Percentiles rank a stretch among this genome's conserved stretches.
Conservation (phyloP, 2,329 filamentous ascomycete genomes). For the Arachnopeziza araneosa region DNA sequence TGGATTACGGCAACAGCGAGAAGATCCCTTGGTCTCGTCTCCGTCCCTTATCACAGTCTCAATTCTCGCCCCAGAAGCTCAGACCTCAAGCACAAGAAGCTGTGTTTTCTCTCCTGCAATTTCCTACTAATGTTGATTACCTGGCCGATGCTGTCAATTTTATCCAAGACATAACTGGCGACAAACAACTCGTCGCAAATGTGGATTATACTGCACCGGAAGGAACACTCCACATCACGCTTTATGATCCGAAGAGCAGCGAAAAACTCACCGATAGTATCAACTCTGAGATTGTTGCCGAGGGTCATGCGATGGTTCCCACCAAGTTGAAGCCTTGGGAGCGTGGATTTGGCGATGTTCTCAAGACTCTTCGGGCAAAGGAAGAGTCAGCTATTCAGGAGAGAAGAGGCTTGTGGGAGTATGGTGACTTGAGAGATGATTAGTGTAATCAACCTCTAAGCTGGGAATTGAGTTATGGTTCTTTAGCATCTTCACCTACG, state of each 20-base stretch:
- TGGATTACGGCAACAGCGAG: conserved; percentile 96
- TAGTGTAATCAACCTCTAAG: conserved; percentile 34
- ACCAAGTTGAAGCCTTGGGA: conserved; percentile 92
- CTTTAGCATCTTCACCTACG: background rate
- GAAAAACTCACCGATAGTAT: conserved; percentile 68
- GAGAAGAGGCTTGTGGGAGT: conserved; percentile 93
- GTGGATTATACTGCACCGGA: conserved; percentile 85
- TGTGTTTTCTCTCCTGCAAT: conserved; percentile 80
- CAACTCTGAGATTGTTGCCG: conserved; percentile 79
- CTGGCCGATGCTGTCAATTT: conserved; percentile 72
- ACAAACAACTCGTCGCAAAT: conserved; percentile 77
- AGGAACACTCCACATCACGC: conserved; percentile 75
- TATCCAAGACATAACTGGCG: conserved; percentile 68
- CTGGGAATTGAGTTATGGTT: background rate
- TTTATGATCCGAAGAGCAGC: conserved; percentile 71
- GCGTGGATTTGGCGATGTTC: conserved; percentile 64
- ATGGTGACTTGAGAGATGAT: conserved; percentile 91
- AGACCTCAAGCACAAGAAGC: conserved; percentile 85
- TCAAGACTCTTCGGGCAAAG: conserved; percentile 66
- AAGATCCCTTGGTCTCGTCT: conserved; percentile 79
- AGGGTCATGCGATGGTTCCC: conserved; percentile 86
- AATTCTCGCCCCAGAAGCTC: conserved; percentile 77
- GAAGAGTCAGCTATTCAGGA: conserved; percentile 75
- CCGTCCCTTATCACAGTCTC: conserved; percentile 69
- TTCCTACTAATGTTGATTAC: conserved; percentile 78